Evolutionary conservation across 2,329 filamentous ascomycete genomes (phyloP).

Genomic region (Scedosporium dehoogii): DNA sequence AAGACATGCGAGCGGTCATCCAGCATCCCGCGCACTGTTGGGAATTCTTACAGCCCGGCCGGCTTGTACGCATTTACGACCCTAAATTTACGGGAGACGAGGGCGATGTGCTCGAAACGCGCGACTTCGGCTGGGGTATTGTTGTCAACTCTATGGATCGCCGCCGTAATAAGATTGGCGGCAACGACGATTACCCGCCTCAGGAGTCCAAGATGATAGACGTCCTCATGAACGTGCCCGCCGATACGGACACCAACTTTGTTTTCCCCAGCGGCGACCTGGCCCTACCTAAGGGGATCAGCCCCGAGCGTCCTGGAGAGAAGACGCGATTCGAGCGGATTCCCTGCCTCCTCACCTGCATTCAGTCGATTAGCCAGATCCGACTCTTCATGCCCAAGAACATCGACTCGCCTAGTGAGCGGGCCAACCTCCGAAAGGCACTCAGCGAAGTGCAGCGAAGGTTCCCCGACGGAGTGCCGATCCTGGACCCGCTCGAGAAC

Average conservation of each 20-base stretch:
- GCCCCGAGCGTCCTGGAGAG: constrained; percentile 51
- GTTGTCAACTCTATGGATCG: constrained; percentile 65
- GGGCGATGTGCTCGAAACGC: constrained; percentile 16
- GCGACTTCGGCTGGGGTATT: constrained; percentile 90
- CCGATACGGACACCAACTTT: constrained; percentile 31
- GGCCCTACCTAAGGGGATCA: constrained; percentile 51
- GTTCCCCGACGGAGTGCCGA: constrained; percentile 84
- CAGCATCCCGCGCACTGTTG: constrained; percentile 83
- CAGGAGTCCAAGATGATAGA: constrained; percentile 79
- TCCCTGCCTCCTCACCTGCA: constrained; percentile 74
- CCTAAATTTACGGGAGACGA: constrained; percentile 34
- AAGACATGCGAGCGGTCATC: constrained; percentile 85
- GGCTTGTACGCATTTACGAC: constrained; percentile 77
- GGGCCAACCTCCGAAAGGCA: constrained; percentile 39
- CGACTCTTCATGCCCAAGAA: constrained; percentile 74
- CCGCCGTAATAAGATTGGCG: constrained; percentile 50
- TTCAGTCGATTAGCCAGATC: constrained; percentile 76
- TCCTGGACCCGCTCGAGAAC: constrained; percentile 88
- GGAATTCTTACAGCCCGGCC: constrained; percentile 78
- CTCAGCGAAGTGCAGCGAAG: constrained; percentile 73
- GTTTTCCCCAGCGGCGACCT: constrained; percentile 27
- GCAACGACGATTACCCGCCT: constrained; percentile 56
- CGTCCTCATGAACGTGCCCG: constrained; percentile 57
- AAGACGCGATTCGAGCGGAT: constrained; percentile 70
- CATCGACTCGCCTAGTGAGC: constrained; percentile 26